Evolutionary conservation across 371 early-diverging fungal genomes (phyloP), one percentile per base, ranked within the genome.

Genomic region (Umbelopsis sp.): DNA sequence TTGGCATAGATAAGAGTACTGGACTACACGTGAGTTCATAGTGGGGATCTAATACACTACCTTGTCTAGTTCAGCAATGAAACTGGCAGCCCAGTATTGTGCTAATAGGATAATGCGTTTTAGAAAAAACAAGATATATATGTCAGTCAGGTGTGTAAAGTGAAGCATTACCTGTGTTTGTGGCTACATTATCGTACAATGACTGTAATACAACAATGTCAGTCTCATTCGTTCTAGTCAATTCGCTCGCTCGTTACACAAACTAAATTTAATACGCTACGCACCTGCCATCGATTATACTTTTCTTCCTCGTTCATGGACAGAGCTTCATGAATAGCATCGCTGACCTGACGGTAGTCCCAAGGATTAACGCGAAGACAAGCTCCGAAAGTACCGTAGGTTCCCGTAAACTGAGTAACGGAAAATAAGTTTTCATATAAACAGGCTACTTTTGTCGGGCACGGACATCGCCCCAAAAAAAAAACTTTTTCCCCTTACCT

Each of bases 291-390:
- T 44, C 89, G 81, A 20, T 67, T 35, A 1, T 64, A 66, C 50
- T 77, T 80, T 52, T 82, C 82, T 18, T 76, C 76, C 1, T 75
- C 70, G 18, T 77, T 65, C 93, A 98, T 94, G 18, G 72, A 78
- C 46, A 97, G 75, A 1, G 94, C 94, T 29, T 91, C 88, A 70
- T 94, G 80, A 57, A 97, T 94, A 3, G 94, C 89, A 48, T 91
- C 86, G 1, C 96, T 91, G 7, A 97, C 94, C 72, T 94, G 93
- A 72, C 75, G 71, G 72, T 88, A 86, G 78, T 94, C 91, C 96
- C 94, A 97, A 25, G 96, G 95, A 77, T 99, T 97, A 64, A 96
- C 89, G 44, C 91, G 84, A 24, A 97, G 71, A 29, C 94, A 92
- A 9, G 94, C 93, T 45, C 94, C 92, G 62, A 99, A 91, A 44